Base-by-base conservation (phyloP, 1,284 basidiomycete genomes). In the Ustilago trichophora region DNA sequence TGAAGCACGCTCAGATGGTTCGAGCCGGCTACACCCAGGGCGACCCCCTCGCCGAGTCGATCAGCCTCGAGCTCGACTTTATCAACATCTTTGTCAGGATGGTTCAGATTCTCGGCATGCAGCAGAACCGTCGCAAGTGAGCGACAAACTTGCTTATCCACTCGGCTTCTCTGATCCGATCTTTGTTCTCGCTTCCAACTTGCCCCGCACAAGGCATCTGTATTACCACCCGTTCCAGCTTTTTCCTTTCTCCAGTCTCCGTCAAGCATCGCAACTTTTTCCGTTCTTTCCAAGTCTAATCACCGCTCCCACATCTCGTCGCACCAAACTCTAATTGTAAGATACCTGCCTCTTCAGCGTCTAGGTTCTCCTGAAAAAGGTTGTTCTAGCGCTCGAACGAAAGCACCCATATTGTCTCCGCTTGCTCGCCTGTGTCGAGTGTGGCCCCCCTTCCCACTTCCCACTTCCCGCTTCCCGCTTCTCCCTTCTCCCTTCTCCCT, bases 31-130 rank as follows among this genome's bases (percentile, higher is more conserved):
- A 83, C 34, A 86, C 90, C 71, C 84, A 86, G 41, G 84, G 86
- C 16, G 92, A 95, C 81, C 88, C 92, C 7, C 83, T 94, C 65
- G 88, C 86, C 58, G 92, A 94, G 83, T 87, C 90, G 10, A 81
- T 83, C 52, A 85, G 88, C 45, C 85, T 93, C 40, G 89, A 93
- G 79, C 85, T 95, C 51, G 91, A 93, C 78, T 90, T 92, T 85
- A 88, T 95, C 80, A 93, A 83, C 77, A 76, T 83, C 40, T 83
- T 83, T 54, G 86, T 92, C 65, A 89, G 91, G 29, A 85, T 93
- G 15, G 91, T 91, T 3, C 90, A 91, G 75, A 89, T 93, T 56
- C 86, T 93, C n/a, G 83, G 87, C 43, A 82, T 83, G 77, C 83
- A 83, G 75, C 78, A 83, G 51, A 77, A 64, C 60, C 66, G 75